These are phyloP conservation scores for Ceratocystis alfenasii DNA, from an alignment of 2,329 filamentous ascomycete species.

Conservation along the genomic window DNA sequence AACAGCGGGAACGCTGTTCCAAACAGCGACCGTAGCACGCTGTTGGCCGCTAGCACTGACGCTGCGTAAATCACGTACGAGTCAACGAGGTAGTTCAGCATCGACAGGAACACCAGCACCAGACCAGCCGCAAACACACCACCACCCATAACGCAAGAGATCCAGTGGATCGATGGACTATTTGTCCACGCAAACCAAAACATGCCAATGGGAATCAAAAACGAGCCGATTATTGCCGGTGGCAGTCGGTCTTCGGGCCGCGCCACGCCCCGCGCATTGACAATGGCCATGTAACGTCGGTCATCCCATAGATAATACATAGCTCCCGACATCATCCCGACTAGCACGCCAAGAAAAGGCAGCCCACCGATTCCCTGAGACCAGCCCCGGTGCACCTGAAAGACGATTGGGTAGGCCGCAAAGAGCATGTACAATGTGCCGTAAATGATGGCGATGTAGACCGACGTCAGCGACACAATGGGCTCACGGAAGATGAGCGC, in stretches of 20 bases:
- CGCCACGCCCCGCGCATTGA: slow-evolving; percentile 42
- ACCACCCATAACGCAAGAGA: slow-evolving; percentile 37
- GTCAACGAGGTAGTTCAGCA: slow-evolving; percentile 58
- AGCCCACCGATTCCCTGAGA: slow-evolving; percentile 46
- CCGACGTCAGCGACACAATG: slow-evolving; percentile 50
- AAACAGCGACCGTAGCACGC: slow-evolving; percentile 59
- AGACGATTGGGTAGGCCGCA: slow-evolving; percentile 49
- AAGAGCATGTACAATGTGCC: slow-evolving; percentile 45
- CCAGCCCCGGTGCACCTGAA: slow-evolving; percentile 46
- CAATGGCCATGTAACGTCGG: slow-evolving; percentile 38
- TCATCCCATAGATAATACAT: slow-evolving; percentile 42
- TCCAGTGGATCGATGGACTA: slow-evolving; percentile 43
- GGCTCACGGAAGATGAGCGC: slow-evolving; percentile 53
- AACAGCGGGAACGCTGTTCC: slow-evolving; percentile 64
- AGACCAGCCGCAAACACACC: slow-evolving; percentile 43
- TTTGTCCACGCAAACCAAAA: slow-evolving; percentile 59
- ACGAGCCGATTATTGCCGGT: slow-evolving; percentile 46
- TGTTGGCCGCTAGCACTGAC: slow-evolving; percentile 60
- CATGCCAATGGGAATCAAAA: slow-evolving; percentile 47
- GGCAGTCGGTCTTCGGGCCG: slow-evolving; percentile 53
- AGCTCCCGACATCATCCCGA: slow-evolving; percentile 50
- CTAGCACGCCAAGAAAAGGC: slow-evolving; percentile 51
- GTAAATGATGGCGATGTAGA: slow-evolving; percentile 52
- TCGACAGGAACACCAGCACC: slow-evolving; percentile 53
- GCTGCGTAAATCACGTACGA: slow-evolving; percentile 65